Conservation (phyloP, 192 early-diverging fungal genomes). For the Umbelopsis vinacea region DNA sequence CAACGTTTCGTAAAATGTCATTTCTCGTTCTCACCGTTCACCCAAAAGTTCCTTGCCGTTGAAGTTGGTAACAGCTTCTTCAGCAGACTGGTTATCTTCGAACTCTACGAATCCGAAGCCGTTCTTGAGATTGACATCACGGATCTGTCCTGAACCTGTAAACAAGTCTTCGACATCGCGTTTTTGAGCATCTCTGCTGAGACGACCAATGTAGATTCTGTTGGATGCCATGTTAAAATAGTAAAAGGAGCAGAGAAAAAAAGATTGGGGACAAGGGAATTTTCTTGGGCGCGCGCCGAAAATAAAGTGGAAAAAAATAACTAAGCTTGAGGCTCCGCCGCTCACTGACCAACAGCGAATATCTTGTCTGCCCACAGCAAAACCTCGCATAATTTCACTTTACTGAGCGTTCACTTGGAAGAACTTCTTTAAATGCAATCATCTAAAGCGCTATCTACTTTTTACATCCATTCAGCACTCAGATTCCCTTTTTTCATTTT, state of each 20-base stretch:
- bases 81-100: slow-evolving; percentile 81
- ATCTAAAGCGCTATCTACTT: no score
- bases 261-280: no score
- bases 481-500: no score
- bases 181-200: slow-evolving; percentile 82
- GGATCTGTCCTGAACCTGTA: slow-evolving; percentile 78
- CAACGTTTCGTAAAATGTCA: background rate
- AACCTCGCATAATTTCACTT: background rate
- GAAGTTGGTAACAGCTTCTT: slow-evolving; percentile 86
- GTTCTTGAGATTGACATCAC: slow-evolving; percentile 79
- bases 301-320: no score
- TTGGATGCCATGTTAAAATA: slow-evolving; percentile 1
- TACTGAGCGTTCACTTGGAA: background rate
- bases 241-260: background rate
- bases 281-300: no score
- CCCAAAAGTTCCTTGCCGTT: slow-evolving; percentile 85
- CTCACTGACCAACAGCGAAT: background rate
- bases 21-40: slow-evolving; percentile 64
- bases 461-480: no score
- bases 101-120: slow-evolving; percentile 98
- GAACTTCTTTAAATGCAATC: no score
- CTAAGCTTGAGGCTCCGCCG: background rate
- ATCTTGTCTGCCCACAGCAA: background rate
- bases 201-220: slow-evolving; percentile 77
- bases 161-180: slow-evolving; percentile 85